Evolutionary conservation across 805 yeast species (phyloP).

Genomic region (Nadsonia fulvescens): DNA sequence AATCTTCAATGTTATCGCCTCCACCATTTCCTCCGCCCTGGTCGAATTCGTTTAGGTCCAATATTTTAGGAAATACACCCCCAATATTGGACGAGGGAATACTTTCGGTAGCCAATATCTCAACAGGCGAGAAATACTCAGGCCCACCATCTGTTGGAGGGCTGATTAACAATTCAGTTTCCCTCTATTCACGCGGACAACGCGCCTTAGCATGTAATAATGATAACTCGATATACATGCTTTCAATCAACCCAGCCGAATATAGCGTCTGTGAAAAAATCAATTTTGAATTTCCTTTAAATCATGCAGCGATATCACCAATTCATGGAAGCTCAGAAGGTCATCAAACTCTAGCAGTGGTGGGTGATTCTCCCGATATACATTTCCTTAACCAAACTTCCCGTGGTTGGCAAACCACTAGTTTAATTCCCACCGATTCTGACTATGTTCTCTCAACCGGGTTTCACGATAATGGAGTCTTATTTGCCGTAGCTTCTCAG

Average conservation of each 20-base stretch:
- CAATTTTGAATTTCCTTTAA: slow-evolving; percentile 1
- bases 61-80: too few species aligned
- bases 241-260: slow-evolving; percentile 26
- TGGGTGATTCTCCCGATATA: slow-evolving; percentile 64
- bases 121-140: slow-evolving; percentile 28
- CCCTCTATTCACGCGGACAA: slow-evolving; percentile 23
- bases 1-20: too few species aligned
- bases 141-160: slow-evolving; percentile 44
- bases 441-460: slow-evolving; percentile 75
- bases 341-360: slow-evolving; percentile 27
- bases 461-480: slow-evolving; percentile 55
- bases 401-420: slow-evolving; percentile 16
- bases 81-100: too few species aligned
- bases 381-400: slow-evolving; percentile 23
- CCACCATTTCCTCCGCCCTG: too few species aligned
- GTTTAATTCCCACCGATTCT: slow-evolving; percentile 35
- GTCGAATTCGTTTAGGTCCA: too few species aligned
- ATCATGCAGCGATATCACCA: slow-evolving; percentile 6
- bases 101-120: slow-evolving; percentile 37
- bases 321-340: too few species aligned
- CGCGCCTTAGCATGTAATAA: slow-evolving; percentile 65
- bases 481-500: slow-evolving; percentile 69
- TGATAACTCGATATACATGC: slow-evolving; percentile 51
- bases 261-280: slow-evolving; percentile 3
- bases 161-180: slow-evolving; percentile 66